Percentiles rank a stretch among this genome's conserved stretches.
Conservation (phyloP, 192 early-diverging fungal species). For the Phlyctochytrium arcticum region DNA sequence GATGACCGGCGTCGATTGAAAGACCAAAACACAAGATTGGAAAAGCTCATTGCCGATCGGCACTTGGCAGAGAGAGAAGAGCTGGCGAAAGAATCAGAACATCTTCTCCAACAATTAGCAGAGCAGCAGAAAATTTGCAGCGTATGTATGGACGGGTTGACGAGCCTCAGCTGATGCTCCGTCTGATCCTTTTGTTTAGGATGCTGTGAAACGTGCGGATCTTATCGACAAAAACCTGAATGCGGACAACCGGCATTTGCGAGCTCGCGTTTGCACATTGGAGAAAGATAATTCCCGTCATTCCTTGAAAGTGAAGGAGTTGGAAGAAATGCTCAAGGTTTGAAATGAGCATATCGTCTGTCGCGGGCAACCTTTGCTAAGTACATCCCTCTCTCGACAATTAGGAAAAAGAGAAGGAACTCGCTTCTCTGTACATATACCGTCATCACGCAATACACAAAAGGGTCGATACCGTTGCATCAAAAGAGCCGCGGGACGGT, state of each 20-base stretch:
- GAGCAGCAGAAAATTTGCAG: constrained; percentile 19
- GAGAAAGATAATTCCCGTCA: constrained; percentile 40
- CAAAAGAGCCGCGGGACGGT: constrained; percentile 36
- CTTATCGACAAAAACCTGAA: constrained; percentile 48
- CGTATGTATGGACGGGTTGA: constrained; percentile 12
- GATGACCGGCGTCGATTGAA: constrained; percentile 38
- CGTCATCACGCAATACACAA: constrained; percentile 58
- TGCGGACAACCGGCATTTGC: constrained; percentile 42
- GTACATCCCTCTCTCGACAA: neutral
- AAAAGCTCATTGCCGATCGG: constrained; percentile 33
- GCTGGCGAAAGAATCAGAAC: constrained; percentile 26
- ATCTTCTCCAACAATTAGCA: constrained; percentile 5
- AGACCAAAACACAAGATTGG: constrained; percentile 34
- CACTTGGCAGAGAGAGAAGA: constrained; percentile 32
- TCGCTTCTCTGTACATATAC: constrained; percentile 56
- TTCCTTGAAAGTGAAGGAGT: constrained; percentile 30
- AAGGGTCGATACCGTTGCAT: constrained; percentile 23
- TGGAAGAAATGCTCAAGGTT: constrained; percentile 42
- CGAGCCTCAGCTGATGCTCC: neutral
- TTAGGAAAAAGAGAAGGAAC: constrained; percentile 56
- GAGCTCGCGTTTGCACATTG: constrained; percentile 40
- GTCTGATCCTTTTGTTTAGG: constrained; percentile 27
- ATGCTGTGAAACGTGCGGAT: constrained; percentile 32
- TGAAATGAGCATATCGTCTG: neutral
- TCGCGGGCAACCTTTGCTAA: neutral